Evolutionary conservation across 805 yeast genomes (phyloP), one percentile per base, ranked within the genome.

Genomic region (Hanseniaspora lachancei): DNA sequence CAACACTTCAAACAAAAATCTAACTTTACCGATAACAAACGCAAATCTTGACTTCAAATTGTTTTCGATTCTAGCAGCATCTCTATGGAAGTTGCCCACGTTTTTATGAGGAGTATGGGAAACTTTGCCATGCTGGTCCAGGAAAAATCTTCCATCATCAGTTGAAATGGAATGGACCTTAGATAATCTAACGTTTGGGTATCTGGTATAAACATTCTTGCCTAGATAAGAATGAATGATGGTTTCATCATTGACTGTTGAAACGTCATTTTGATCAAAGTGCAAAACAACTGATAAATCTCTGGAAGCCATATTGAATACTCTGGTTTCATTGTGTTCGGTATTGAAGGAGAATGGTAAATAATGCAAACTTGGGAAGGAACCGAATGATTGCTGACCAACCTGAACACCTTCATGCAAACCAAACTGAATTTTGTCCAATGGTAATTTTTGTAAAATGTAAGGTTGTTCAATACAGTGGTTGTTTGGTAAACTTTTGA

Each of bases 151-250:
- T 12, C 61, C 63, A 32, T 66, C 66, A 41, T 58, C 58, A 5
- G 56, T 57, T 62, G 77, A 85, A 4, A 91, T 77, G 23, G 76
- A 74, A 13, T 80, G 72, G 42, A 91, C 80, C 63, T 77, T 80
- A 10, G 89, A 84, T 69, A 91, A 97, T 61, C 81, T 77, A 60
- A 93, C 72, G 64, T 80, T 86, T n/a, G 99, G 99, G 91, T 95
- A 93, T 61, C 82, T 79, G 13, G 86, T 78, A 65, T 81, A 89
- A 2, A 86, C 84, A 50, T 80, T 69, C 57, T 80, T 75, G 47
- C 80, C 82, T 55, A 84, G 62, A 56, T 76, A 79, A 62, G 80
- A 76, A 57, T 78, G 76, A 24, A 88, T 82, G 62, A 87, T 75
- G 59, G 84, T 86, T 50, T 79, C 82, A n/a, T 62, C 63, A 48